These are phyloP conservation scores for Aspergillus sp. DNA, from an alignment of 2,329 filamentous ascomycete species.

Conservation along the genomic window DNA sequence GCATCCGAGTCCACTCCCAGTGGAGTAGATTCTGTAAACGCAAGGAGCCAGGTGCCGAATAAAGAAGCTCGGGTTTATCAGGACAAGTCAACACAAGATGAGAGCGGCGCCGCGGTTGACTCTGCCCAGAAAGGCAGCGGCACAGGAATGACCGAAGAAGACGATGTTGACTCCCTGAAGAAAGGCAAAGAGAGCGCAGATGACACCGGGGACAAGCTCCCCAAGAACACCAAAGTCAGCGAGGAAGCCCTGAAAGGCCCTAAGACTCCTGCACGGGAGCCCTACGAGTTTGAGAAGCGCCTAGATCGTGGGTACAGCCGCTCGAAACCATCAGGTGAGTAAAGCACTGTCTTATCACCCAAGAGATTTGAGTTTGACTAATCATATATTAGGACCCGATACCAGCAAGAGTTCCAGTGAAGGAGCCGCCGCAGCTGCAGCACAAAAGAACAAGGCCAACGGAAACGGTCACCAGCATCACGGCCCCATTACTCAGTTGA, in stretches of 20 bases:
- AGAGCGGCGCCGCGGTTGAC: not conserved
- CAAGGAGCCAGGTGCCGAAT: not conserved
- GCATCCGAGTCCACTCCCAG: not conserved
- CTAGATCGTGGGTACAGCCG: conserved; percentile 13
- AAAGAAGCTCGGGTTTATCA: not conserved
- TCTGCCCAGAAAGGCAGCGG: not conserved
- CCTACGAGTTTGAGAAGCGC: conserved; percentile 34
- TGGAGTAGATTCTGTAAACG: no score
- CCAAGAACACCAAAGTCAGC: conserved; percentile 23
- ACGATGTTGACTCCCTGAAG: not conserved
- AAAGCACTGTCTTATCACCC: not conserved
- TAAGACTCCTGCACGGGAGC: conserved; percentile 24
- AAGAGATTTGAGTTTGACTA: not conserved
- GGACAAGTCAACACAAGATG: not conserved
- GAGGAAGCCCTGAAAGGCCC: conserved; percentile 35
- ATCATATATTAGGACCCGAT: not conserved
- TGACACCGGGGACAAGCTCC: not conserved
- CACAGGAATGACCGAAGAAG: not conserved
- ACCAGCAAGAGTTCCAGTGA: not conserved
- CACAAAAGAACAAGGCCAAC: not conserved
- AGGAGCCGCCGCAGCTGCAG: no score
- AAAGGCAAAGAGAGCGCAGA: not conserved
- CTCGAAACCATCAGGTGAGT: not conserved
- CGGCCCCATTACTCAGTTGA: conserved; percentile 27
- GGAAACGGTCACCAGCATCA: conserved; percentile 8